Evolutionary conservation across 2,329 filamentous ascomycete genomes (phyloP), one percentile per base, ranked within the genome.

Genomic region (Alternaria ethzedia): DNA sequence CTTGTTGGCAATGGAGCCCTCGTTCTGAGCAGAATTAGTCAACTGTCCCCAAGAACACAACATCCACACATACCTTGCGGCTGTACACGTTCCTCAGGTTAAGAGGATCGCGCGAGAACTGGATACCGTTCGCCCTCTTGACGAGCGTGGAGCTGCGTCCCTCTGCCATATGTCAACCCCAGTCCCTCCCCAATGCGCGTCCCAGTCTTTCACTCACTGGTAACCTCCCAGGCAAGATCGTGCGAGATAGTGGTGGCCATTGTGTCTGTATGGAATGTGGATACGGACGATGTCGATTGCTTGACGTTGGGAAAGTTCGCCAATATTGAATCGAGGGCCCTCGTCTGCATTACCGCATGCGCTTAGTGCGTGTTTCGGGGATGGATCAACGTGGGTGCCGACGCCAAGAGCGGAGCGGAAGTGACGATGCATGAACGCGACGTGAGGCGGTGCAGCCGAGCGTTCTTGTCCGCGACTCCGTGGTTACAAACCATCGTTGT

Each of bases 191-290:
- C 26, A 41, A 46, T 43, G 44, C 50, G 23, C 21, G 23, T 23
- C 25, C 43, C 12, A 23, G 17, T 66, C 54, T 17, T 65, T 66
- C 70, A 94, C 94, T 84, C 90, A 97, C 94, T 93, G 88, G 91
- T 90, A 83, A 96, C 86, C 89, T 95, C 91, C 95, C 95, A 98
- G 87, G 97, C 86, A 78, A 97, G 88, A 86, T 97, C 94, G 81
- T 90, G 85, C 83, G 94, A 96, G 81, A 97, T 87, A 87, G 89
- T 83, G 63, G 71, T 69, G 76, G 88, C 85, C 82, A 84, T 86
- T 78, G 68, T 69, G 70, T 72, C 71, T 71, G 70, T 76, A 70
- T 69, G 66, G 63, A 65, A 65, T 71, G 72, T 69, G 65, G 70
- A 72, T 75, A 71, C 68, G 70, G 67, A 64, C 66, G 67, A 65